Conservation (phyloP, 768 basidiomycete species). For the Trametes villosa region DNA sequence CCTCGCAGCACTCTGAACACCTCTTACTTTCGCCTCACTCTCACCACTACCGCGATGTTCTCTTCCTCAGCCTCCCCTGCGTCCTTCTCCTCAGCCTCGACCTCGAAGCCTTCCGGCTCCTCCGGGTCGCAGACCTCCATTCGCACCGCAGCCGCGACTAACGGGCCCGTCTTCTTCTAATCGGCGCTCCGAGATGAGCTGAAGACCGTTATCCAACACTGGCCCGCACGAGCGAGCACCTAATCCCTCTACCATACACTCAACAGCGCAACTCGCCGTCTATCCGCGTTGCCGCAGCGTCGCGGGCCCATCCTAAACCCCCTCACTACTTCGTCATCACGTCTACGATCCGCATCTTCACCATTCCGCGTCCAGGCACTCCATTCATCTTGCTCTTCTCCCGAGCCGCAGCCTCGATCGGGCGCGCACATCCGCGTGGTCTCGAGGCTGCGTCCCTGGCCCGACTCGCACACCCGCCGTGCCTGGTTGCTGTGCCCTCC, state of each 20-base stretch:
- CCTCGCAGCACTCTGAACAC: not conserved
- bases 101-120: constrained; percentile 19
- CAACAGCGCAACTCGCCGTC: not conserved
- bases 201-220: not conserved
- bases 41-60: constrained; percentile 3
- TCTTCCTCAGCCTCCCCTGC: constrained; percentile 6
- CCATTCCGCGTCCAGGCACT: too few relatives aligned
- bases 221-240: not conserved
- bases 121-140: constrained; percentile 14
- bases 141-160: constrained; percentile 10
- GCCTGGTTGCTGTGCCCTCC: not conserved
- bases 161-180: constrained; percentile 24
- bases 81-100: constrained; percentile 16
- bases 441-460: not conserved
- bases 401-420: not conserved
- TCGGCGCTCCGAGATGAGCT: not conserved
- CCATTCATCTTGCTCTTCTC: not conserved
- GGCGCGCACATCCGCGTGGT: not conserved
- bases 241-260: not conserved
- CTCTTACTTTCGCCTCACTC: not conserved
- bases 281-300: not conserved
- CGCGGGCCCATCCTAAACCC: not conserved
- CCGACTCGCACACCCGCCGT: not conserved
- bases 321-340: not conserved
- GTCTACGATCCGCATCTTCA: not conserved